These are phyloP conservation scores for Phytophthora palmivora DNA, from an alignment of 352 stramenopile genomes.

Conservation along the genomic window DNA sequence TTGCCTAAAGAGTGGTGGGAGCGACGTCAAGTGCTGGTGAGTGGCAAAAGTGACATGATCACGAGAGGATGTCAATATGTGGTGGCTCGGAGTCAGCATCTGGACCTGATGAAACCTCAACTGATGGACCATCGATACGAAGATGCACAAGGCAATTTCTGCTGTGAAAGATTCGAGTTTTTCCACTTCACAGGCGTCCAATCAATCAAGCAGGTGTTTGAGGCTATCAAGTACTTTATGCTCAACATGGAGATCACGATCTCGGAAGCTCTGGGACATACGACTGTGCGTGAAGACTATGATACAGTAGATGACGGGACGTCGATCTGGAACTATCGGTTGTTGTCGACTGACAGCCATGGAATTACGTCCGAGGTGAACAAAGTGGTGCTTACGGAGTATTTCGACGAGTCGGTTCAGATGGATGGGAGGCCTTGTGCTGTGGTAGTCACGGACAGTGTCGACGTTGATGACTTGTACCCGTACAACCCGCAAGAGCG, in stretches of 20 bases:
- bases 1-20: constrained; percentile 36
- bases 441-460: constrained; percentile 46
- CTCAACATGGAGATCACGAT: constrained; percentile 69
- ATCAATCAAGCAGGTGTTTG: constrained; percentile 62
- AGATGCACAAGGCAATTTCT: constrained; percentile 41
- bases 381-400: constrained; percentile 39
- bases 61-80: constrained; percentile 45
- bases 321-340: constrained; percentile 48
- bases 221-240: constrained; percentile 53
- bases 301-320: constrained; percentile 37
- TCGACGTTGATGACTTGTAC: constrained; percentile 54
- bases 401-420: constrained; percentile 29
- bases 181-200: constrained; percentile 49
- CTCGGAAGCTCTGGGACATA: constrained; percentile 52
- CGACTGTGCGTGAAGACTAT: constrained; percentile 61
- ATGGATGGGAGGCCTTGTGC: constrained; percentile 32
- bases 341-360: constrained; percentile 44
- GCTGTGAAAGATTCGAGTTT: constrained; percentile 43
- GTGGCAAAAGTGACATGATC: constrained; percentile 48
- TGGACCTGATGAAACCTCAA: constrained; percentile 46
- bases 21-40: constrained; percentile 45
- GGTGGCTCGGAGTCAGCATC: constrained; percentile 40
- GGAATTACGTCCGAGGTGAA: constrained; percentile 35
- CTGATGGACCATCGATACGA: constrained; percentile 35
- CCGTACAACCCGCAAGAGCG: constrained; percentile 45